Conservation (phyloP, 306 rosid species). For the Cicer cuneatum region DNA sequence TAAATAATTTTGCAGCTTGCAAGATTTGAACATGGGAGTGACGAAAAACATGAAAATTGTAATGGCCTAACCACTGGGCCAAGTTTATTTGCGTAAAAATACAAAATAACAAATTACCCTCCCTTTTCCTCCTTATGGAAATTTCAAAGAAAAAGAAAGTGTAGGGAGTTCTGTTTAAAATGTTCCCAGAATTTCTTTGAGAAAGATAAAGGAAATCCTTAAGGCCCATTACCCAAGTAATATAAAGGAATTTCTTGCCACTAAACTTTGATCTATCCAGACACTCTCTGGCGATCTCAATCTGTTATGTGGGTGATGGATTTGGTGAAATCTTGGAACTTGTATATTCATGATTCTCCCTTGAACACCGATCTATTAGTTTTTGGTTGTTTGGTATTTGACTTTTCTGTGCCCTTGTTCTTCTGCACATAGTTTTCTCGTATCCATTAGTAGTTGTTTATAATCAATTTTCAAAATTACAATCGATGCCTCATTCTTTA, state of each 20-base stretch:
- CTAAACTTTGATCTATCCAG: constrained; percentile 1
- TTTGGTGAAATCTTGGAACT: constrained; percentile 23
- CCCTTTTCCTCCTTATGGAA: too few species aligned
- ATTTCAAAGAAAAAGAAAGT: not conserved
- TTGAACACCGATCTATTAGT: constrained; percentile 14
- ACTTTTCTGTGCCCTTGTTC: constrained; percentile 4
- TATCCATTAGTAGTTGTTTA: not conserved
- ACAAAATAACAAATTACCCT: too few species aligned
- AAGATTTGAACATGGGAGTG: too few species aligned
- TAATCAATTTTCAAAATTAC: constrained; percentile 31
- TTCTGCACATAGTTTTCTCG: constrained; percentile 5
- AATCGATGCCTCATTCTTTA: constrained; percentile 39
- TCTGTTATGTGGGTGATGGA: not conserved
- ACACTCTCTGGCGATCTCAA: not conserved
- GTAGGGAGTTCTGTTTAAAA: not conserved
- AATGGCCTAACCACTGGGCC: too few species aligned
- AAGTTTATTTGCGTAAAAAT: too few species aligned
- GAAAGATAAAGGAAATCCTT: constrained; percentile 8
- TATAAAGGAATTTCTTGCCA: not conserved
- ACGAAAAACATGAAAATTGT: too few species aligned
- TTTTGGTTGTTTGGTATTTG: constrained; percentile 36
- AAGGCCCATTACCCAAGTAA: not conserved
- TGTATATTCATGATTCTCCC: constrained; percentile 21
- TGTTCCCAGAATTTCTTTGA: not conserved
- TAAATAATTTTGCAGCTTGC: too few species aligned